Percentiles rank a stretch among this genome's conserved stretches.
These are phyloP conservation scores for Thermomucor indicae-seudaticae DNA, from an alignment of 371 early-diverging fungal species.

Conservation along the genomic window DNA sequence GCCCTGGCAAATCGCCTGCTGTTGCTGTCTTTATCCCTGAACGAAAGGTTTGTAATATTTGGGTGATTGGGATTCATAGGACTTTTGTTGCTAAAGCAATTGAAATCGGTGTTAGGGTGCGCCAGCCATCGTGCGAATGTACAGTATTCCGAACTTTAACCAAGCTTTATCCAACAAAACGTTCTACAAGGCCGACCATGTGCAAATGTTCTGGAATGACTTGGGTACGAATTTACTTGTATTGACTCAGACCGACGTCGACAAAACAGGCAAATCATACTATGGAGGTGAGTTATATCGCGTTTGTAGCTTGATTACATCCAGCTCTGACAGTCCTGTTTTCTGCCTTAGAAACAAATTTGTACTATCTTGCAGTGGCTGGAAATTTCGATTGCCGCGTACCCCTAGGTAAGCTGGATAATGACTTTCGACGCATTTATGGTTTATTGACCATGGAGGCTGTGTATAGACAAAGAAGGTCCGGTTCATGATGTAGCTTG, in stretches of 20 bases:
- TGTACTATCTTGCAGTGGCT: conserved; percentile 87
- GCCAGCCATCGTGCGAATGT: conserved; percentile 82
- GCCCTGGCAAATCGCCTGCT: conserved; percentile 80
- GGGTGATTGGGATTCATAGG: background rate
- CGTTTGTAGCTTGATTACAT: background rate
- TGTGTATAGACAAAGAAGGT: conserved; percentile 82
- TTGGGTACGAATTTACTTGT: conserved; percentile 89
- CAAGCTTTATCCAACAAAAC: conserved; percentile 82
- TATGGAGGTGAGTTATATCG: conserved; percentile 63
- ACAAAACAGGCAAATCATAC: conserved; percentile 92
- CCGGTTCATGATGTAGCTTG: conserved; percentile 96
- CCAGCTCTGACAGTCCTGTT: background rate
- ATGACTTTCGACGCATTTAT: background rate
- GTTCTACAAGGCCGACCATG: conserved; percentile 91
- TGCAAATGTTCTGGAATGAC: conserved; percentile 90
- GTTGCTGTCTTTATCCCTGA: conserved; percentile 90
- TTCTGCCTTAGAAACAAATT: conserved; percentile 62
- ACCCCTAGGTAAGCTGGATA: conserved; percentile 46
- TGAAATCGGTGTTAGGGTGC: conserved; percentile 40
- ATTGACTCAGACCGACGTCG: conserved; percentile 92
- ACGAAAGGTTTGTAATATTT: conserved; percentile 46
- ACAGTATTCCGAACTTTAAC: conserved; percentile 70
- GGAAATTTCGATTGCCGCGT: conserved; percentile 95
- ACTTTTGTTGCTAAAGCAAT: conserved; percentile 11
- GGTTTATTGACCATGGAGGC: background rate